Conservation (phyloP, 2,329 filamentous ascomycete genomes). For the Ophiostoma pallidulum region DNA sequence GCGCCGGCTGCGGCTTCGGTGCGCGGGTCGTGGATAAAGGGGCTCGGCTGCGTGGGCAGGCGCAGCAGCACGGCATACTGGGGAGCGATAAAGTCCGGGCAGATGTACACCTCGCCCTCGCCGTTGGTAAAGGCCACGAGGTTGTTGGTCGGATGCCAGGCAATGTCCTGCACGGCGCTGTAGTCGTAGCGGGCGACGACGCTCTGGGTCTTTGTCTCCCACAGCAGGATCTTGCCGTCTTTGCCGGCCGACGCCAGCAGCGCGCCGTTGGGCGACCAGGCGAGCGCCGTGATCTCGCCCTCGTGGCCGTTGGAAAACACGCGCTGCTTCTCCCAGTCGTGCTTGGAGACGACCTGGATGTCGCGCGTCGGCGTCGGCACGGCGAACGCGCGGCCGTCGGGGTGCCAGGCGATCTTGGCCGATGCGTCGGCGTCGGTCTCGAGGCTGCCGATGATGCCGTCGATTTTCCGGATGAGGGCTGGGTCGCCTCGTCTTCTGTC, state of each 20-base stretch:
- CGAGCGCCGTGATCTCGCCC: slow-evolving; percentile 73
- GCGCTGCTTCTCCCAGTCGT: slow-evolving; percentile 81
- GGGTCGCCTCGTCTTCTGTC: slow-evolving; percentile 32
- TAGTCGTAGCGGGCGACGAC: slow-evolving; percentile 72
- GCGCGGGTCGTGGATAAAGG: slow-evolving; percentile 75
- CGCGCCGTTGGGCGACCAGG: slow-evolving; percentile 93
- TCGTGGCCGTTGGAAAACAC: slow-evolving; percentile 70
- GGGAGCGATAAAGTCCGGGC: slow-evolving; percentile 56
- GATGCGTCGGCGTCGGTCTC: slow-evolving; percentile 71
- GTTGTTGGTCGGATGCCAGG: slow-evolving; percentile 87
- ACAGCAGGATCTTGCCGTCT: slow-evolving; percentile 64
- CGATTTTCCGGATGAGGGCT: slow-evolving; percentile 71
- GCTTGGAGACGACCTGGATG: slow-evolving; percentile 77
- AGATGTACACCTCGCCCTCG: slow-evolving; percentile 88
- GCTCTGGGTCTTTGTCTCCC: slow-evolving; percentile 83
- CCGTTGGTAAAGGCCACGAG: slow-evolving; percentile 84
- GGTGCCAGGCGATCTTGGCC: slow-evolving; percentile 77
- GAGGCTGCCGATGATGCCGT: slow-evolving; percentile 71
- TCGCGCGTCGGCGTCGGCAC: slow-evolving; percentile 73
- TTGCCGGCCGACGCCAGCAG: slow-evolving; percentile 64
- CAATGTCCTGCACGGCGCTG: slow-evolving; percentile 72
- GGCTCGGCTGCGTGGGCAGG: slow-evolving; percentile 60
- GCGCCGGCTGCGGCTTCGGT: too few species aligned
- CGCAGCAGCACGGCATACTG: slow-evolving; percentile 49
- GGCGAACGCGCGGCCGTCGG: slow-evolving; percentile 85